Evolutionary conservation across 495 filamentous ascomycete species (phyloP).

Genomic region (Podospora pseudocomata): DNA sequence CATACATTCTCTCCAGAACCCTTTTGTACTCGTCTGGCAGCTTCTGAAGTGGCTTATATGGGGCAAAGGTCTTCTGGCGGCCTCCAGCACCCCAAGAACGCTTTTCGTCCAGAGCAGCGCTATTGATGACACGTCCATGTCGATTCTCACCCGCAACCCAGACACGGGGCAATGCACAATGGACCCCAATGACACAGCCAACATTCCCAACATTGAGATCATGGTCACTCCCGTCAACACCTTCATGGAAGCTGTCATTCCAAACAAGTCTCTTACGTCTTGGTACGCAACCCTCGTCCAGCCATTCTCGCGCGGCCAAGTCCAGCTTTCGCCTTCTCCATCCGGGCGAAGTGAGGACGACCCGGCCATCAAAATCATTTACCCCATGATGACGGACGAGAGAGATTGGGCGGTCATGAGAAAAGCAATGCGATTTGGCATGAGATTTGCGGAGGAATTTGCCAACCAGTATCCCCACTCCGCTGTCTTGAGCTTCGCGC

Average conservation of each 20-base stretch:
- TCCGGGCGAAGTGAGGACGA: neutral
- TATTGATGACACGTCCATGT: slow-evolving; percentile 24
- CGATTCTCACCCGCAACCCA: neutral
- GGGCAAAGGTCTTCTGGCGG: slow-evolving; percentile 22
- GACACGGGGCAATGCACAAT: slow-evolving; percentile 9
- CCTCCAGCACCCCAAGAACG: slow-evolving; percentile 12
- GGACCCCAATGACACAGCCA: slow-evolving; percentile 17
- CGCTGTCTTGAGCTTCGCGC: slow-evolving; percentile 17
- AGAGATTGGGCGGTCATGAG: slow-evolving; percentile 19
- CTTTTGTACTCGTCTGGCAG: slow-evolving; percentile 6
- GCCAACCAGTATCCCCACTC: slow-evolving; percentile 23
- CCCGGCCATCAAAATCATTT: slow-evolving; percentile 29
- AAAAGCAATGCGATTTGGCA: slow-evolving; percentile 25
- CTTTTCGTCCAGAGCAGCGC: slow-evolving; percentile 23
- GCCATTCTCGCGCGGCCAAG: slow-evolving; percentile 35
- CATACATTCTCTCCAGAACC: slow-evolving; percentile 18
- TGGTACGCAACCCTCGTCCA: slow-evolving; percentile 30
- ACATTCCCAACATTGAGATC: slow-evolving; percentile 29
- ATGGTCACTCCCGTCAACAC: slow-evolving; percentile 25
- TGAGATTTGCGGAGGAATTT: slow-evolving; percentile 28
- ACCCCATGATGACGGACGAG: slow-evolving; percentile 26
- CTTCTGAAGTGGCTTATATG: slow-evolving; percentile 13
- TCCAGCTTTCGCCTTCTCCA: slow-evolving; percentile 30
- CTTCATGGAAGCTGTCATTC: slow-evolving; percentile 2
- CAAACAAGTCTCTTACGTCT: slow-evolving; percentile 13